phyloP scores from a whole-genome alignment of 2,329 filamentous ascomycete genomes.

The Monilinia vaccinii-corymbosi region DNA sequence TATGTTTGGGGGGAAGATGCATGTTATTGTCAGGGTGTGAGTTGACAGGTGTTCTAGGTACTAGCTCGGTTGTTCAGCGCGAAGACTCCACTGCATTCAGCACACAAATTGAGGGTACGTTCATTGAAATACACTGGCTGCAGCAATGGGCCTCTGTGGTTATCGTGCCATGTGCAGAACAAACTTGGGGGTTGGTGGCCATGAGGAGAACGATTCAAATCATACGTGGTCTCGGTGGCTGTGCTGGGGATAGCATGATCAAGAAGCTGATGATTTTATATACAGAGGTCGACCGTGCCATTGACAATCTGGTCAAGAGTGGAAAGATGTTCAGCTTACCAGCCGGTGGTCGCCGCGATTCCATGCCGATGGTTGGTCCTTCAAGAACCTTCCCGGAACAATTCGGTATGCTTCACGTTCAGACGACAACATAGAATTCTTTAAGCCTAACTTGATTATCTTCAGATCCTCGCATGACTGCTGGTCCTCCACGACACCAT shows the following conservation, averaged over 20 bases:
- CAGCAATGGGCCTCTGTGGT: not conserved
- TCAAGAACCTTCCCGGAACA: slow-evolving; percentile 45
- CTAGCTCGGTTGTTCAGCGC: slow-evolving; percentile 63
- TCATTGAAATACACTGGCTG: not conserved
- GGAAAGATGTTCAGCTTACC: slow-evolving; percentile 70
- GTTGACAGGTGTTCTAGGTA: slow-evolving; percentile 43
- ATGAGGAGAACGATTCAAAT: not conserved
- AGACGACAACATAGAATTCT: not conserved
- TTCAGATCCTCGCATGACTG: slow-evolving; percentile 61
- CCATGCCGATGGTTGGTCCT: slow-evolving; percentile 53
- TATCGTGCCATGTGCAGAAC: not conserved
- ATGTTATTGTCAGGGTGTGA: slow-evolving; percentile 10
- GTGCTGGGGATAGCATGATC: not conserved
- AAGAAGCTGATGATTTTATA: slow-evolving; percentile 9
- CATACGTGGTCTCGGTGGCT: not conserved
- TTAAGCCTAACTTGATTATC: not conserved
- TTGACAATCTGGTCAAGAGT: slow-evolving; percentile 93
- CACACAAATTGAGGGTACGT: slow-evolving; percentile 83
- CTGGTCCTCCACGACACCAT: slow-evolving; percentile 63
- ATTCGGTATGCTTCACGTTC: slow-evolving; percentile 43
- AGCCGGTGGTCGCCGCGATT: slow-evolving; percentile 68
- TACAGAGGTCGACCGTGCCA: slow-evolving; percentile 87
- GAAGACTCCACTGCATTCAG: slow-evolving; percentile 73
- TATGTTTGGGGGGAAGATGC: slow-evolving; percentile 33
- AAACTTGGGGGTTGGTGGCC: not conserved